Percentiles rank a stretch among this genome's conserved stretches.
Conservation (phyloP, 805 yeast species). For the Kodamaea hsintzibuensis region DNA sequence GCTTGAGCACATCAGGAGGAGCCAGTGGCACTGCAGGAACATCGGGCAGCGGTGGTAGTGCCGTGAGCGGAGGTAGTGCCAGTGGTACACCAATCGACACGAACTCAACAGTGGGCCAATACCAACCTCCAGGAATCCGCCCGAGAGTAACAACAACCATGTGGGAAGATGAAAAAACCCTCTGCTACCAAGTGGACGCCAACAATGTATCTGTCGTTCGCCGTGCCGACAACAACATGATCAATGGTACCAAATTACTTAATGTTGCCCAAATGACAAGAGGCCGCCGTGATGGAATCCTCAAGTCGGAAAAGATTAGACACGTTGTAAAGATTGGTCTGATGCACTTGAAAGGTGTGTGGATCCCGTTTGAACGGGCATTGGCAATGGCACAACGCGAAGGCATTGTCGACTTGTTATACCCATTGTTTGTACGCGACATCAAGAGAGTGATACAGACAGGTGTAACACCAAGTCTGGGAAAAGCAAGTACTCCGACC, state of each 20-base stretch:
- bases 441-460: constrained; percentile 57
- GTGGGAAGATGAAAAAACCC: constrained; percentile 87
- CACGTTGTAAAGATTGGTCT: constrained; percentile 85
- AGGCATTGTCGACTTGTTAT: constrained; percentile 46
- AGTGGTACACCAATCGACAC: constrained; percentile 12
- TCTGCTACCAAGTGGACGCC: constrained; percentile 85
- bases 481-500: constrained; percentile 13
- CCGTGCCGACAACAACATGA: constrained; percentile 82
- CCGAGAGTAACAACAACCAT: constrained; percentile 80
- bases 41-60: too few species aligned
- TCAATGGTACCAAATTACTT: constrained; percentile 79
- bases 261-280: constrained; percentile 87
- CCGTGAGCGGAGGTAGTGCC: not conserved
- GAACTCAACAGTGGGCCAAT: constrained; percentile 39
- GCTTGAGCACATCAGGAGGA: not conserved
- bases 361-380: constrained; percentile 88
- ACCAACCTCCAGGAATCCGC: constrained; percentile 48
- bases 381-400: constrained; percentile 79
- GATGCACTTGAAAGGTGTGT: constrained; percentile 85
- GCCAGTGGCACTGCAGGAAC: constrained; percentile 2
- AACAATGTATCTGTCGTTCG: constrained; percentile 78
- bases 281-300: constrained; percentile 82
- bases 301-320: constrained; percentile 72
- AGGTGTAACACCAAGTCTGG: constrained; percentile 34
- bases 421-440: constrained; percentile 55